Evolutionary conservation across 2,329 filamentous ascomycete genomes (phyloP).

Genomic region (Phialophora tarda): DNA sequence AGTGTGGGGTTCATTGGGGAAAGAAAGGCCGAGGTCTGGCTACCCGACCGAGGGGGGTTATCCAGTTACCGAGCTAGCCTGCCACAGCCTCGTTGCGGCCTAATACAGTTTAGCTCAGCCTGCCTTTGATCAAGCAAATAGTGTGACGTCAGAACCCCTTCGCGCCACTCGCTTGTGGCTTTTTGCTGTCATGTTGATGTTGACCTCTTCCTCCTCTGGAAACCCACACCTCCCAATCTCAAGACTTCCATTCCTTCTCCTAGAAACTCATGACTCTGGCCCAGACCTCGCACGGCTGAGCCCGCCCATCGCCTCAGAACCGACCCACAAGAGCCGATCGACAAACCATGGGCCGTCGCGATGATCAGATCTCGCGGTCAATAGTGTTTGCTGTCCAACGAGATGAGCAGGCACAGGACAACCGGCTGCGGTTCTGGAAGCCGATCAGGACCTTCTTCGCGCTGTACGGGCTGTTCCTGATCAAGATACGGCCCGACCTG

Average conservation of each 20-base stretch:
- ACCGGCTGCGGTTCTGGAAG: constrained; percentile 48
- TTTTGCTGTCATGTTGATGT: background rate
- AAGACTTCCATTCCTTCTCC: background rate
- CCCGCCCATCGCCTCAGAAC: background rate
- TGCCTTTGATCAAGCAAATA: background rate
- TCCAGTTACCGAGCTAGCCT: background rate
- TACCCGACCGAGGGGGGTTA: background rate
- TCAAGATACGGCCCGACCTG: constrained; percentile 54
- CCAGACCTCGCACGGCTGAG: background rate
- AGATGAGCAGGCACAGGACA: constrained; percentile 20
- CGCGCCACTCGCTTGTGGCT: background rate
- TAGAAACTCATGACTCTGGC: background rate
- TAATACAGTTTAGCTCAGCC: background rate
- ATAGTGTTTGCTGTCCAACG: constrained; percentile 48
- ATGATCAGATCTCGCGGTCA: constrained; percentile 48
- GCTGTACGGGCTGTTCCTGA: constrained; percentile 57
- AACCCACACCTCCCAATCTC: no score
- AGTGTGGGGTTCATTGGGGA: constrained; percentile 13
- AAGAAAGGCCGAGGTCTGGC: constrained; percentile 9
- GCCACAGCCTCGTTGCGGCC: background rate
- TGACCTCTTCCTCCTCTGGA: background rate
- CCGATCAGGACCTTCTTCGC: constrained; percentile 55
- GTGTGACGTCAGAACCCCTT: background rate
- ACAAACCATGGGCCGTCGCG: constrained; percentile 25
- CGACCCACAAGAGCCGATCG: no score